Percentiles rank a stretch among this genome's conserved stretches.
Evolutionary conservation across 2,329 filamentous ascomycete genomes (phyloP).

Genomic region (Ophiosphaerella herpotricha): DNA sequence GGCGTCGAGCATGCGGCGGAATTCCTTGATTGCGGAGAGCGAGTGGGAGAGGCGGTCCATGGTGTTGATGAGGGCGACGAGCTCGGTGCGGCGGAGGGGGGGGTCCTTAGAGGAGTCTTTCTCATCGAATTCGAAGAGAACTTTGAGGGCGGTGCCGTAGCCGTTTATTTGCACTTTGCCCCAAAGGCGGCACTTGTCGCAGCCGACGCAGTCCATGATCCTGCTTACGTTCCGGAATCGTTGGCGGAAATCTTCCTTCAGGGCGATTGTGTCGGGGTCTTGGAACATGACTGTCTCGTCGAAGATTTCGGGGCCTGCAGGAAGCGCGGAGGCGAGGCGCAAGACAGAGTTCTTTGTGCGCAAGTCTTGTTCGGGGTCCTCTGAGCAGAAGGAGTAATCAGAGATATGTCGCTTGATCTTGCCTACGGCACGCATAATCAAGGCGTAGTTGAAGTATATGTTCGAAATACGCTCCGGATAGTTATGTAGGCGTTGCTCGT

Average conservation of each 20-base stretch:
- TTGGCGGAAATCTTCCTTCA: conserved; percentile 97
- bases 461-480: conserved; percentile 93
- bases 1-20: conserved; percentile 61
- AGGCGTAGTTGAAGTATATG: conserved; percentile 97
- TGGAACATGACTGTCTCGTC: conserved; percentile 97
- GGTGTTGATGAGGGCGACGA: conserved; percentile 94
- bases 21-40: conserved; percentile 73
- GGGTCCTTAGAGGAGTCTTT: conserved; percentile 67
- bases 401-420: conserved; percentile 84
- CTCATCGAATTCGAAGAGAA: conserved; percentile 90
- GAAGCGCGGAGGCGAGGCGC: conserved; percentile 72
- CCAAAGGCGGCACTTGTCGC: conserved; percentile 98
- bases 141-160: conserved; percentile 92
- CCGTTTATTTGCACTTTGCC: conserved; percentile 95
- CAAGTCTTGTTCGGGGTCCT: conserved; percentile 77
- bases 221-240: conserved; percentile 96
- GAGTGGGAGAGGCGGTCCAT: conserved; percentile 85
- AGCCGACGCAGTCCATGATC: conserved; percentile 98
- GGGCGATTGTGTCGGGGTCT: conserved; percentile 67
- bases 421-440: conserved; percentile 87
- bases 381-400: conserved; percentile 88
- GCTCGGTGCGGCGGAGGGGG: conserved; percentile 80
- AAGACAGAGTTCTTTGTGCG: conserved; percentile 81
- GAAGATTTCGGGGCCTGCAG: conserved; percentile 75
- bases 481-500: conserved; percentile 79